These are phyloP conservation scores for Fomitopsis betulina DNA, from an alignment of 1,284 basidiomycete species.

Conservation along the genomic window DNA sequence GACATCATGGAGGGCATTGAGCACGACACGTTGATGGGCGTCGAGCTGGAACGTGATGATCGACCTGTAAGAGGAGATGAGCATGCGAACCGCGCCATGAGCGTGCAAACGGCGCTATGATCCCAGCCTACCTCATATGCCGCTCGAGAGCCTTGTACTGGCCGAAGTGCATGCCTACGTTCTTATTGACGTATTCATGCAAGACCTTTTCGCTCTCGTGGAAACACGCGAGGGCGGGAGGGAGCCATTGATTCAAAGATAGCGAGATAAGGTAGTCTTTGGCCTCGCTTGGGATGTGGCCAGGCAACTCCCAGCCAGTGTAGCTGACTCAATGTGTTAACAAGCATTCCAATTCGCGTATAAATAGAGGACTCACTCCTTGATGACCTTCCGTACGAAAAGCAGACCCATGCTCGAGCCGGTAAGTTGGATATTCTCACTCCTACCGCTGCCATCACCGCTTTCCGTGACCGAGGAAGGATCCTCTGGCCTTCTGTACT, in stretches of 20 bases:
- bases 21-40: background rate
- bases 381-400: conserved; percentile 17
- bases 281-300: conserved; percentile 46
- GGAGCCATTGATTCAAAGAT: conserved; percentile 37
- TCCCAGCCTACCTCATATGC: conserved; percentile 22
- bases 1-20: conserved; percentile 14
- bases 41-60: conserved; percentile 9
- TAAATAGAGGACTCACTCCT: conserved; percentile 14
- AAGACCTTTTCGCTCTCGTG: conserved; percentile 26
- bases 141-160: conserved; percentile 26
- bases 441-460: conserved; percentile 18
- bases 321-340: conserved; percentile 27
- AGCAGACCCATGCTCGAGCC: conserved; percentile 9
- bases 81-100: background rate
- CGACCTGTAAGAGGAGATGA: background rate
- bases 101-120: background rate
- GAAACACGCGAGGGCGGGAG: conserved; percentile 37
- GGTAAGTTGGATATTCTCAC: conserved; percentile 4
- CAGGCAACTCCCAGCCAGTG: conserved; percentile 48
- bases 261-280: conserved; percentile 36
- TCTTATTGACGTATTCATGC: conserved; percentile 12
- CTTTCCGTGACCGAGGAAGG: conserved; percentile 19
- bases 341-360: background rate
- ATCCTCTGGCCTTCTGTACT: background rate
- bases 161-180: conserved; percentile 29